phyloP scores from a whole-genome alignment of 163 green algal genomes.

The Picocystis sp. region DNA sequence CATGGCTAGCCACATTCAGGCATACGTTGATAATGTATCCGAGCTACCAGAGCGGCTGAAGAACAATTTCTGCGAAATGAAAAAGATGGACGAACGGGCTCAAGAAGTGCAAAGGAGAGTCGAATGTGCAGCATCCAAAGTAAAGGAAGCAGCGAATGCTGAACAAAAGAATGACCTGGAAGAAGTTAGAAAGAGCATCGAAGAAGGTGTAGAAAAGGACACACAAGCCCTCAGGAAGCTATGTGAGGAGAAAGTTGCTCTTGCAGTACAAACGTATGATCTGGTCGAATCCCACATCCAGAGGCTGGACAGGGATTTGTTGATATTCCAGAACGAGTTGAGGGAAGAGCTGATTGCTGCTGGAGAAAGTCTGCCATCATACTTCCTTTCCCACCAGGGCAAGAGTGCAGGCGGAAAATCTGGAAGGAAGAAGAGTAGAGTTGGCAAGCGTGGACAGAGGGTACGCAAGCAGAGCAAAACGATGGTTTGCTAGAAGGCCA shows the following conservation, averaged over 20 bases:
- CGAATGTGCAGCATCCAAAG: constrained; percentile 19
- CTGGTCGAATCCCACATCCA: constrained; percentile 48
- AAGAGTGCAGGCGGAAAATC: constrained; percentile 4
- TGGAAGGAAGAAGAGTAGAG: constrained; percentile 3
- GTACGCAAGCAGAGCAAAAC: constrained; percentile 3
- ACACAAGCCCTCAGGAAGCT: constrained; percentile 24
- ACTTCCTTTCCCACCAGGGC: constrained; percentile 12
- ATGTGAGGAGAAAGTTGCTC: constrained; percentile 28
- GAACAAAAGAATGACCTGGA: too few relatives aligned
- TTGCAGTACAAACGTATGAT: constrained; percentile 49
- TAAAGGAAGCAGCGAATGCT: constrained; percentile 8
- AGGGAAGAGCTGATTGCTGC: constrained; percentile 5
- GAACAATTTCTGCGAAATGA: constrained; percentile 30
- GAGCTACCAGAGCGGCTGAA: constrained; percentile 33
- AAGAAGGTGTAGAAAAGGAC: constrained; percentile 10
- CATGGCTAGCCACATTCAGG: too few relatives aligned
- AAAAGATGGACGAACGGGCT: constrained; percentile 31
- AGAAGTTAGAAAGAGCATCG: not conserved
- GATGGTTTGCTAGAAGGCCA: constrained; percentile 7
- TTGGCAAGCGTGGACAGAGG: constrained; percentile 6
- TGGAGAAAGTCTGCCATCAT: constrained; percentile 9
- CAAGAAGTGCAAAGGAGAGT: constrained; percentile 21
- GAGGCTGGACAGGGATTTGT: constrained; percentile 44
- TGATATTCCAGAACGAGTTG: constrained; percentile 28
- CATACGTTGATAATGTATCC: constrained; percentile 9